phyloP scores from a whole-genome alignment of 1,284 basidiomycete species.

The Coniferiporia weirii region DNA sequence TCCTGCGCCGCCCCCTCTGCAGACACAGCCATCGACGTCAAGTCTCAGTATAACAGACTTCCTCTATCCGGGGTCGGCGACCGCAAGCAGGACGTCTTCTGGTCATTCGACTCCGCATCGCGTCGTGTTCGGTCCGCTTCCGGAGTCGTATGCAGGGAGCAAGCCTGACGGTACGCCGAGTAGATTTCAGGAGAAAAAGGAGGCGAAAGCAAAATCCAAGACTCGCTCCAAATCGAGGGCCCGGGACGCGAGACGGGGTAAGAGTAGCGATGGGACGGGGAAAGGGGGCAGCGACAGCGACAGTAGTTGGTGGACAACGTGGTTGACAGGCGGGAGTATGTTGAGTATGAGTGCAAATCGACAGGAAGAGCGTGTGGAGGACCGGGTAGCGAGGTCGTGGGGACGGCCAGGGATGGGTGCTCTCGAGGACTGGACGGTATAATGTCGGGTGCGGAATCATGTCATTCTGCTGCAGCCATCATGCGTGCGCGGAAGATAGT shows the following conservation, averaged over 20 bases:
- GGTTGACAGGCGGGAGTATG: conserved; percentile 32
- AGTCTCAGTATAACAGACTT: conserved; percentile 3
- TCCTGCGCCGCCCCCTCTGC: conserved; percentile 29
- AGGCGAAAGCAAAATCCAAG: conserved; percentile 26
- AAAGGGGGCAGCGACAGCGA: conserved; percentile 20
- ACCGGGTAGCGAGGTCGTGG: conserved; percentile 44
- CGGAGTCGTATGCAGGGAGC: conserved; percentile 49
- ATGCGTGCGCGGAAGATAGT: not conserved
- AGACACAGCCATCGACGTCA: conserved; percentile 10
- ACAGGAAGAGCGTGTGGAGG: conserved; percentile 46
- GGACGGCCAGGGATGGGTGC: conserved; percentile 42
- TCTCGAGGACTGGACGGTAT: conserved; percentile 57
- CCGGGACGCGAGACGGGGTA: not conserved
- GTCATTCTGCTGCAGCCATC: not conserved
- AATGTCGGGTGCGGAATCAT: conserved; percentile 1
- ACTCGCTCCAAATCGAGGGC: not conserved
- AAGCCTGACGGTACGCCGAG: conserved; percentile 24
- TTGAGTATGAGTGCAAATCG: conserved; percentile 22
- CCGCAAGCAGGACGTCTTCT: conserved; percentile 26
- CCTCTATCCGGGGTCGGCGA: conserved; percentile 20
- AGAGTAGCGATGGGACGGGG: not conserved
- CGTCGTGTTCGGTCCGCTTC: conserved; percentile 70
- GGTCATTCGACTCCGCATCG: conserved; percentile 61
- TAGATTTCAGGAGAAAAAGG: conserved; percentile 27
- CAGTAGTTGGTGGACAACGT: conserved; percentile 47